Evolutionary conservation across 306 rosid genomes (phyloP).

Genomic region (Ormosia emarginata): DNA sequence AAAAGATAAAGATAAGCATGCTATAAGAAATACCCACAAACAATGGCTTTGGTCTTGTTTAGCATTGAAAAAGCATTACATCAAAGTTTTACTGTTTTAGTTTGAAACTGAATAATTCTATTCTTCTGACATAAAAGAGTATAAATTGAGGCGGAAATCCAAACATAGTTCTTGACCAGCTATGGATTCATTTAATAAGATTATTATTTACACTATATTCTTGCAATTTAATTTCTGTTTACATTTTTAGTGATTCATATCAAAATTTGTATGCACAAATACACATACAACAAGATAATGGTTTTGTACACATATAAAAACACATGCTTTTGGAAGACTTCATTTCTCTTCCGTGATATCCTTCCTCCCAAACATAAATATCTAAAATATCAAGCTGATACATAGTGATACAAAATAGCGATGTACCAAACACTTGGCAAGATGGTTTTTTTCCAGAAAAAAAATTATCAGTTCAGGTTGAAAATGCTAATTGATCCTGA

Average conservation of each 20-base stretch:
- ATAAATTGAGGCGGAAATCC: neutral
- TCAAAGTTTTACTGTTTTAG: neutral
- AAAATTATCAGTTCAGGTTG: neutral
- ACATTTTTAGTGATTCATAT: neutral
- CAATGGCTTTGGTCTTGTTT: neutral
- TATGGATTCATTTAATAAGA: neutral
- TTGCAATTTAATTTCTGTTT: neutral
- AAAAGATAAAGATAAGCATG: conserved; percentile 16
- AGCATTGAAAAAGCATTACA: neutral
- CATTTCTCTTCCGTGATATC: no score
- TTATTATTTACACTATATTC: neutral
- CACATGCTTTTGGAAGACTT: neutral
- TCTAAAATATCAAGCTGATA: no score
- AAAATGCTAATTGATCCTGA: neutral
- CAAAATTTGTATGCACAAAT: neutral
- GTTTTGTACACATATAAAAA: neutral
- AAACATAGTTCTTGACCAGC: neutral
- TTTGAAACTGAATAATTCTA: neutral
- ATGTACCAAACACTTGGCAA: no score
- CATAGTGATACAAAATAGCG: no score
- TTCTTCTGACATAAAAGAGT: neutral
- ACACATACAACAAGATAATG: no score
- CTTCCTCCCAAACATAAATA: no score
- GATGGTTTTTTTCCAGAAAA: neutral
- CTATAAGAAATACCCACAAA: neutral